These are phyloP conservation scores for Bigelowiella natans DNA, from an alignment of 78 protist species.

Conservation along the genomic window DNA sequence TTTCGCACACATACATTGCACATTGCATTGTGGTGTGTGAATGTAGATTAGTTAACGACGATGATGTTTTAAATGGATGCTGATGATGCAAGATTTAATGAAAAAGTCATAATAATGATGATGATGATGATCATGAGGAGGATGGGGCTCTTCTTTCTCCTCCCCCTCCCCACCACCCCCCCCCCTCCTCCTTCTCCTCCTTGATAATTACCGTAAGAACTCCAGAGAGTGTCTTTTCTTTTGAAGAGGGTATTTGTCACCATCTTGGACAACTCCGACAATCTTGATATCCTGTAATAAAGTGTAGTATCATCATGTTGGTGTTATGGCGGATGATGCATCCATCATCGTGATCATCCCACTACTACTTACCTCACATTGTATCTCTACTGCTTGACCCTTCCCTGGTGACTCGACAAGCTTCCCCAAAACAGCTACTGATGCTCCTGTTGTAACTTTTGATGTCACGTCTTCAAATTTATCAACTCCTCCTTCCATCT, in stretches of 20 bases:
- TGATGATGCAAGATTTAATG: too few species aligned
- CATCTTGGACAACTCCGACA: conserved; percentile 15
- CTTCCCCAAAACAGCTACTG: conserved; percentile 10
- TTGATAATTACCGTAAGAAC: conserved; percentile 51
- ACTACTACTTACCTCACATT: background rate
- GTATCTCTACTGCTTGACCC: conserved; percentile 15
- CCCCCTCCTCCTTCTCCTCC: too few species aligned
- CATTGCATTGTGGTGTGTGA: too few species aligned
- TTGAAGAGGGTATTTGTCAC: conserved; percentile 57
- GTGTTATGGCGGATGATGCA: too few species aligned
- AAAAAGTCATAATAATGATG: too few species aligned
- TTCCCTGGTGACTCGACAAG: conserved; percentile 21
- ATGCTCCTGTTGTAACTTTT: conserved; percentile 18
- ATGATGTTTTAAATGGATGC: too few species aligned
- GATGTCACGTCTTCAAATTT: background rate
- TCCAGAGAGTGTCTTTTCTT: conserved; percentile 71
- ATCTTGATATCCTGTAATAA: background rate
- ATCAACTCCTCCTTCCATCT: background rate
- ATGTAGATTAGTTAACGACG: too few species aligned
- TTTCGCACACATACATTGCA: too few species aligned
- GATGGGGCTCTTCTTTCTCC: too few species aligned
- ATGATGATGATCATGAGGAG: too few species aligned
- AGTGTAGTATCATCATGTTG: background rate
- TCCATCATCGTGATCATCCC: background rate
- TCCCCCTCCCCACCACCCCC: too few species aligned